phyloP scores from a whole-genome alignment of 371 early-diverging fungal genomes.

The Mucor velutinosus region DNA sequence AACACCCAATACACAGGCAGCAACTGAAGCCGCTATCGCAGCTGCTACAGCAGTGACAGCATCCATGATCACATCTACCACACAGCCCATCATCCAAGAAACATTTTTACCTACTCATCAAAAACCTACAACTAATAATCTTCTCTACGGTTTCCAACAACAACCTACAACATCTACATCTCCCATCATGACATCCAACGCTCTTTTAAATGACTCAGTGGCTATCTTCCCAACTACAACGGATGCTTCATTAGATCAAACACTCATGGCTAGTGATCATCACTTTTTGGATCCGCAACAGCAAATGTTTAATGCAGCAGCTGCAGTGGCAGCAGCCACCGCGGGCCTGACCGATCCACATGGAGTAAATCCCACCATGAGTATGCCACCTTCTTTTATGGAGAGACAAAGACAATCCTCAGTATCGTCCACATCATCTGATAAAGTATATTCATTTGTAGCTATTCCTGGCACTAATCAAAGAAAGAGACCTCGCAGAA shows the following conservation, averaged over 20 bases:
- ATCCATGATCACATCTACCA: slow-evolving; percentile 16
- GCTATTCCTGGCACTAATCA: slow-evolving; percentile 63
- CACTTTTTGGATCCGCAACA: slow-evolving; percentile 9
- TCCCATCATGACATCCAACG: neutral
- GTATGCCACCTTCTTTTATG: slow-evolving; percentile 15
- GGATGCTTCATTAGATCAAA: slow-evolving; percentile 3
- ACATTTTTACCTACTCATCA: slow-evolving; percentile 16
- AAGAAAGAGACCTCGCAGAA: slow-evolving; percentile 69
- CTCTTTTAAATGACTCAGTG: neutral
- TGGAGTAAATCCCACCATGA: neutral
- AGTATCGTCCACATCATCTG: slow-evolving; percentile 35
- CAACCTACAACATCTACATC: neutral
- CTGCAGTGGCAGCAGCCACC: slow-evolving; percentile 10
- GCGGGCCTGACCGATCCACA: slow-evolving; percentile 15
- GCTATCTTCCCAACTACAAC: neutral
- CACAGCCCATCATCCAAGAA: slow-evolving; percentile 20
- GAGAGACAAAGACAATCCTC: slow-evolving; percentile 32
- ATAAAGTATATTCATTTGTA: slow-evolving; percentile 67
- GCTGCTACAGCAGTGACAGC: slow-evolving; percentile 14
- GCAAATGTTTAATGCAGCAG: slow-evolving; percentile 13
- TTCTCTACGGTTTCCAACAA: slow-evolving; percentile 2
- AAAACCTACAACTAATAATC: neutral
- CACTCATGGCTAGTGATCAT: neutral
- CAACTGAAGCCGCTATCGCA: slow-evolving; percentile 15
- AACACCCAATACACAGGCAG: neutral